phyloP scores from a whole-genome alignment of 176 grass and related monocot species.

The Musa itinerans region DNA sequence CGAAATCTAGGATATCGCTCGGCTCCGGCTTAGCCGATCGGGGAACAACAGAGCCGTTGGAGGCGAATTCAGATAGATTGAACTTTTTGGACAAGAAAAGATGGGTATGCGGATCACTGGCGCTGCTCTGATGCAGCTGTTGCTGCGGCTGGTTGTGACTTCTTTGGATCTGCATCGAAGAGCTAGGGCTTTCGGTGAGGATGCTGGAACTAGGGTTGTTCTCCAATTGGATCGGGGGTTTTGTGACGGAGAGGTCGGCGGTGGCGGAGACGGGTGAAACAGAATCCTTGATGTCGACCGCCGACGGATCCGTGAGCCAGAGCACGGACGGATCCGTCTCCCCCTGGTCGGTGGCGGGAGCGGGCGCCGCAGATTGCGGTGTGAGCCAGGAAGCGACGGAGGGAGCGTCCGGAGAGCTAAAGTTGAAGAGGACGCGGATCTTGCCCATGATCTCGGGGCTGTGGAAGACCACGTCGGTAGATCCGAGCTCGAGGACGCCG shows the following conservation, averaged over 20 bases:
- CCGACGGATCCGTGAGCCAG: conserved; percentile 65
- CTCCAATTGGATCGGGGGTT: conserved; percentile 69
- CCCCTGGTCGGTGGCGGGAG: conserved; percentile 19
- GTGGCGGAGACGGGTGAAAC: conserved; percentile 20
- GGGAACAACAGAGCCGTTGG: conserved; percentile 33
- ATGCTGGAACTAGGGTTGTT: conserved; percentile 63
- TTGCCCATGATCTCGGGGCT: conserved; percentile 43
- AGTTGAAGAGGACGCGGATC: conserved; percentile 59
- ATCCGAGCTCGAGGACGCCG: conserved; percentile 85
- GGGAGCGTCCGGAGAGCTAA: conserved; percentile 20
- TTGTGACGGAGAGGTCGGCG: conserved; percentile 61
- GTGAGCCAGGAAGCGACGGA: background rate
- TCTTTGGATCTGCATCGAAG: no score
- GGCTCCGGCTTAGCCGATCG: conserved; percentile 71
- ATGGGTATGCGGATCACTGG: no score
- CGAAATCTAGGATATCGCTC: conserved; percentile 65
- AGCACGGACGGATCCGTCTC: conserved; percentile 82
- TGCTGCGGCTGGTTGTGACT: conserved; percentile 23
- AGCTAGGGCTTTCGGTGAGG: conserved; percentile 61
- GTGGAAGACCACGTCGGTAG: conserved; percentile 59
- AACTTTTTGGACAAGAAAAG: conserved; percentile 33
- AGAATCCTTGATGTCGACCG: conserved; percentile 56
- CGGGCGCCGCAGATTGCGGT: background rate
- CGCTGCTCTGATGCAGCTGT: conserved; percentile 3
- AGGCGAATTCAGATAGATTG: conserved; percentile 62